phyloP scores from a whole-genome alignment of 257 asterid genomes.

The Petunia secreta region DNA sequence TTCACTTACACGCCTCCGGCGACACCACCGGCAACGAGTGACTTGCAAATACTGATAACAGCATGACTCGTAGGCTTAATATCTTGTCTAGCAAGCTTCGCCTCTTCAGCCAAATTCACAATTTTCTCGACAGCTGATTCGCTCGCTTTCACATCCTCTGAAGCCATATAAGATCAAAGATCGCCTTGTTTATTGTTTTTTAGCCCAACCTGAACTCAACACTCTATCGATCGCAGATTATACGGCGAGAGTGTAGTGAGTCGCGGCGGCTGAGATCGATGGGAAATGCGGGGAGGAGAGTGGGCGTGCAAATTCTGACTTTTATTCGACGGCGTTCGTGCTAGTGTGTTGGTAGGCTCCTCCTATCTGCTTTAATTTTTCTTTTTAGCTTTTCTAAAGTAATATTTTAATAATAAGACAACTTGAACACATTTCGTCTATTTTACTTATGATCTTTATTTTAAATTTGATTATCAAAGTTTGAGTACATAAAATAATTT shows the following conservation, averaged over 20 bases:
- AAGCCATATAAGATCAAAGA: slow-evolving; percentile 56
- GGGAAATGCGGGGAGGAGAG: slow-evolving; percentile 17
- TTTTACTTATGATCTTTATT: neutral
- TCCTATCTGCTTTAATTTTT: too few species aligned
- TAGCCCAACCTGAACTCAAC: neutral
- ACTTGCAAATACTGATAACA: slow-evolving; percentile 74
- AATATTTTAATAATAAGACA: too few species aligned
- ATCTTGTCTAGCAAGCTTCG: slow-evolving; percentile 86
- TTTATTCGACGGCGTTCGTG: slow-evolving; percentile 30
- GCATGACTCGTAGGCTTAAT: slow-evolving; percentile 72
- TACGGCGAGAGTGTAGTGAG: neutral
- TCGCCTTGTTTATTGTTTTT: neutral
- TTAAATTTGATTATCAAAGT: neutral
- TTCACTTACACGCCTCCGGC: slow-evolving; percentile 94
- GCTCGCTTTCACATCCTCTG: slow-evolving; percentile 89
- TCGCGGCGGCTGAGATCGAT: neutral
- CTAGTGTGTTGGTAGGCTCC: neutral
- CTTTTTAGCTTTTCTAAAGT: too few species aligned
- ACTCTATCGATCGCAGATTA: neutral
- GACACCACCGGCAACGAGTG: slow-evolving; percentile 93
- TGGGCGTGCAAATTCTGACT: neutral
- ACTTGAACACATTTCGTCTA: too few species aligned
- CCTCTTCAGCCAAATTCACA: slow-evolving; percentile 91
- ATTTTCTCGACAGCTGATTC: slow-evolving; percentile 92
- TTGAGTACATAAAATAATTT: too few species aligned